Conservation (phyloP, 1,139 yeast genomes). For the Pichia sp. region DNA sequence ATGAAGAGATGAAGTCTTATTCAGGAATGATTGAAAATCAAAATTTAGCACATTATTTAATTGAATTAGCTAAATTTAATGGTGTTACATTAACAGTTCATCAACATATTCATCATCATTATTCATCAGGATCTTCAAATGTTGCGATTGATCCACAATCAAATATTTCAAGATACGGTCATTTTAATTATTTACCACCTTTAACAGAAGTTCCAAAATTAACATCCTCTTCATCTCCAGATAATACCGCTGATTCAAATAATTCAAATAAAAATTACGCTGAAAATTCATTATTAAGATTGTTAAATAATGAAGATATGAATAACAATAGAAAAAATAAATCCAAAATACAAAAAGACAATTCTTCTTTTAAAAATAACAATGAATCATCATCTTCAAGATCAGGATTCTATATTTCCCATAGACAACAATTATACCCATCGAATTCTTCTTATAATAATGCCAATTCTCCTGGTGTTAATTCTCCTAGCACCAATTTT, state of each 20-base stretch:
- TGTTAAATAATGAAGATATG: constrained; percentile 32
- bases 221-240: constrained; percentile 48
- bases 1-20: constrained; percentile 26
- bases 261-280: constrained; percentile 25
- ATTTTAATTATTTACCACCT: constrained; percentile 69
- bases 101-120: constrained; percentile 78
- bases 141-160: constrained; percentile 45
- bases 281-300: constrained; percentile 38
- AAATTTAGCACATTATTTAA: constrained; percentile 49
- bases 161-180: constrained; percentile 54
- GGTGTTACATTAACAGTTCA: constrained; percentile 66
- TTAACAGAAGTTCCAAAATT: constrained; percentile 65
- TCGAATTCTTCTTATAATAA: constrained; percentile 4
- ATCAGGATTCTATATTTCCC: constrained; percentile 6
- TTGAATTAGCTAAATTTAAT: constrained; percentile 56
- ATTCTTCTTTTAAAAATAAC: constrained; percentile 3
- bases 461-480: background rate
- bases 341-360: constrained; percentile 11
- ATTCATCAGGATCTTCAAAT: constrained; percentile 37
- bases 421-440: constrained; percentile 17
- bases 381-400: background rate
- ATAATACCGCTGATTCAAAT: constrained; percentile 24
- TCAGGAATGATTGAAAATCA: constrained; percentile 47
- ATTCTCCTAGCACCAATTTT: background rate
- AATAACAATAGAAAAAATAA: background rate